Conservation (phyloP, 2,329 filamentous ascomycete species). For the Aspergillus viridinutans region DNA sequence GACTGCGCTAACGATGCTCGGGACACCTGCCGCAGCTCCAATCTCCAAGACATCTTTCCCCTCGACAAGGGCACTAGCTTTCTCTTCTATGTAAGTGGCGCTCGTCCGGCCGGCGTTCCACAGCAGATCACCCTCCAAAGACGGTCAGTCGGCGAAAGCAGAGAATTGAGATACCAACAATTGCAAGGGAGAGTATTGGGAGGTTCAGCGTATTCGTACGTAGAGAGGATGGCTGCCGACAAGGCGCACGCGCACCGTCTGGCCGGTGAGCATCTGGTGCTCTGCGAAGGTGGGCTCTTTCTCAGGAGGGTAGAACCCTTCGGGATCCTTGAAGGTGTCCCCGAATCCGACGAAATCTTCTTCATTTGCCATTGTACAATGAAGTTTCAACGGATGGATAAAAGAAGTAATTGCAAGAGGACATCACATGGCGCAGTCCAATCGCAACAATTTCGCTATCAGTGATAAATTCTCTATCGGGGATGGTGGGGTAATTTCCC, state of each 20-base stretch:
- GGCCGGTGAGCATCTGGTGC: constrained; percentile 65
- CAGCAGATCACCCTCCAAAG: constrained; percentile 67
- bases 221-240: constrained; percentile 86
- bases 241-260: constrained; percentile 65
- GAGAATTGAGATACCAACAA: not conserved
- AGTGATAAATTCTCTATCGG: not conserved
- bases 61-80: constrained; percentile 56
- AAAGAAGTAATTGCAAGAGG: not conserved
- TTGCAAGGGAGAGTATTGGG: not conserved
- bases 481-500: constrained; percentile 4
- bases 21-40: constrained; percentile 81
- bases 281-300: constrained; percentile 69
- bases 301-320: constrained; percentile 73
- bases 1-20: constrained; percentile 71
- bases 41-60: constrained; percentile 77
- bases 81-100: constrained; percentile 70
- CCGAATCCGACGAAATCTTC: constrained; percentile 35
- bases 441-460: not conserved
- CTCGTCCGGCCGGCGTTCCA: constrained; percentile 87
- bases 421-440: not conserved
- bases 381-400: not conserved
- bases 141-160: constrained; percentile 15
- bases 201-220: constrained; percentile 44
- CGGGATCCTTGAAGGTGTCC: constrained; percentile 73
- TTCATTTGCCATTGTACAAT: constrained; percentile 19